Conservation (phyloP, 208 protist species). For the Trypanosoma brucei region DNA sequence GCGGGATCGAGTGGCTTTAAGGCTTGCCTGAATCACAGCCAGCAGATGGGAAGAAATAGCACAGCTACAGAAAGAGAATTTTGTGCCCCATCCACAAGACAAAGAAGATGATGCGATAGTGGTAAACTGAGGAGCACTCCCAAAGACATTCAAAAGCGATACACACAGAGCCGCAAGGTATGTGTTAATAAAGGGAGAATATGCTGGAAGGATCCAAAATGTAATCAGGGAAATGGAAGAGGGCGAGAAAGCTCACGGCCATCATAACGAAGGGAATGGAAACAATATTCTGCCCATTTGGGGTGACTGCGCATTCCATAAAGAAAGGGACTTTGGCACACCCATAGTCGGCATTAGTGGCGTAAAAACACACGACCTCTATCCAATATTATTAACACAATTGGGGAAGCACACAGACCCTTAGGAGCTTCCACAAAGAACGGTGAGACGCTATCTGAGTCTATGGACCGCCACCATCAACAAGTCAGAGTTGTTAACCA, state of each 20-base stretch:
- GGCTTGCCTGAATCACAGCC: conserved; percentile 2
- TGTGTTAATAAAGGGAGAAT: neutral
- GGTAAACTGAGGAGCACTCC: conserved; percentile 4
- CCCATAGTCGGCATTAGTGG: neutral
- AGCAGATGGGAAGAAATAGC: conserved; percentile 9
- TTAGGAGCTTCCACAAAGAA: conserved; percentile 1
- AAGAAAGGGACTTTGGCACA: conserved; percentile 7
- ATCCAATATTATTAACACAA: conserved; percentile 2
- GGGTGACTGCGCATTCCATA: conserved; percentile 13
- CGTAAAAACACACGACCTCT: neutral
- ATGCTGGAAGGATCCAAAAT: neutral
- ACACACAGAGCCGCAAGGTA: conserved; percentile 7
- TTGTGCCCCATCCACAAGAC: neutral
- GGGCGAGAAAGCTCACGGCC: neutral
- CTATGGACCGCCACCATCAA: neutral
- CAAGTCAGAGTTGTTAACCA: neutral
- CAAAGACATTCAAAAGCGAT: conserved; percentile 9
- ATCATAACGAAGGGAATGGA: neutral
- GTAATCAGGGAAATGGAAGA: conserved; percentile 3
- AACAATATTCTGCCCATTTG: conserved; percentile 1
- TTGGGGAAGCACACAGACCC: conserved; percentile 6
- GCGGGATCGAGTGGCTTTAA: conserved; percentile 1
- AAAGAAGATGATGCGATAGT: neutral
- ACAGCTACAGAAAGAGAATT: conserved; percentile 6
- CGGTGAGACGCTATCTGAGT: neutral